phyloP scores from a whole-genome alignment of 306 rosid species.

The Geum urbanum region DNA sequence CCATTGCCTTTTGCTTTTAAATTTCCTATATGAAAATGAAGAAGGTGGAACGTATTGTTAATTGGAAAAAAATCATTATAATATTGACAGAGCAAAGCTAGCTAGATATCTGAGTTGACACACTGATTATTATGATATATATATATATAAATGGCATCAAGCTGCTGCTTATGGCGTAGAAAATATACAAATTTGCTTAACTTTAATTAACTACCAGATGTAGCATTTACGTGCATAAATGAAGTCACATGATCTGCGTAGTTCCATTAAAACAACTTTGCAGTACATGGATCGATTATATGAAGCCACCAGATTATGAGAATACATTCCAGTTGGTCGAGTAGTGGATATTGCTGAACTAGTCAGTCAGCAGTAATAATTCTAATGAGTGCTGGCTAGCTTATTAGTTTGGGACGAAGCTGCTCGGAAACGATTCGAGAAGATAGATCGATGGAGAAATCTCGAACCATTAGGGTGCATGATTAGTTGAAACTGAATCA shows the following conservation, averaged over 20 bases:
- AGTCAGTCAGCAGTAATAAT: not conserved
- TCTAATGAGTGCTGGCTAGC: not conserved
- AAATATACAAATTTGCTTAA: not conserved
- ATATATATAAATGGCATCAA: too few relatives aligned
- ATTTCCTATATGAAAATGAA: not conserved
- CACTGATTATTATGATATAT: not conserved
- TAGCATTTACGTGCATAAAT: not conserved
- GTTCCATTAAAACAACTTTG: not conserved
- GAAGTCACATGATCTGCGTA: not conserved
- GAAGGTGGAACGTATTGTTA: not conserved
- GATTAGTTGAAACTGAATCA: not conserved
- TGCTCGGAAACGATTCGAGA: not conserved
- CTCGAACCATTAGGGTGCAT: not conserved
- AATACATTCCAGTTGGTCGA: not conserved
- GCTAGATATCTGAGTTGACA: not conserved
- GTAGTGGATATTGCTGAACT: not conserved
- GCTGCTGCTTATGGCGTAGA: not conserved
- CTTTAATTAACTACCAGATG: not conserved
- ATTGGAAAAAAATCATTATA: not conserved
- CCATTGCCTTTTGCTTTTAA: constrained; percentile 1
- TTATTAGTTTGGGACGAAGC: not conserved
- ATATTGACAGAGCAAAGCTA: not conserved
- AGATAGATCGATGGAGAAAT: not conserved
- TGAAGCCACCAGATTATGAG: not conserved
- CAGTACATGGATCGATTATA: too few relatives aligned